Percentiles rank a stretch among this genome's conserved stretches.
phyloP scores from a whole-genome alignment of 257 asterid genomes.

The Cynanchum wilfordii region DNA sequence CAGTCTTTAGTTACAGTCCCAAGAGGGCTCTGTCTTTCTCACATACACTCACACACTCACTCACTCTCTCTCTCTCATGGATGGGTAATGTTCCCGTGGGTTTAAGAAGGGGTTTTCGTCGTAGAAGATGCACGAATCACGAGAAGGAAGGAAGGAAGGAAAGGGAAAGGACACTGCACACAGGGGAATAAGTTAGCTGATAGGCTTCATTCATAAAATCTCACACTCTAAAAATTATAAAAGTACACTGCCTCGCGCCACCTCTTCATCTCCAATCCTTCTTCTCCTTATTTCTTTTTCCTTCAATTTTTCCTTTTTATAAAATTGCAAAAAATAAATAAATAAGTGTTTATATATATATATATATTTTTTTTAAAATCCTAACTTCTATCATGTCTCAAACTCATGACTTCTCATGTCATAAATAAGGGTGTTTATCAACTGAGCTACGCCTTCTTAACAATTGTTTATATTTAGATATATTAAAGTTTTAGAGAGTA shows the following conservation, averaged over 20 bases:
- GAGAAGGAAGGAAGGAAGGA: constrained; percentile 25
- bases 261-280: neutral
- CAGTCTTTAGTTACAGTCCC: constrained; percentile 12
- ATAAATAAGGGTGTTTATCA: too few relatives aligned
- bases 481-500: too few relatives aligned
- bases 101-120: constrained; percentile 25
- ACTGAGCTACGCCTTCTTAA: too few relatives aligned
- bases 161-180: constrained; percentile 29
- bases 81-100: constrained; percentile 14
- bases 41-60: too few relatives aligned
- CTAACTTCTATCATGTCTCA: too few relatives aligned
- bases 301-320: too few relatives aligned
- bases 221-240: neutral
- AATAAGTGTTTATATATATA: too few relatives aligned
- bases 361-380: too few relatives aligned
- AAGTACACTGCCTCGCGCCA: constrained; percentile 3
- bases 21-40: constrained; percentile 1
- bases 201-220: constrained; percentile 2
- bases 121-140: constrained; percentile 26
- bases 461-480: too few relatives aligned
- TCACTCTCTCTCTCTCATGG: neutral
- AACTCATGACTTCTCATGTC: too few relatives aligned
- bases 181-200: constrained; percentile 17
- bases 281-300: too few relatives aligned
- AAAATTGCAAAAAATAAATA: too few relatives aligned